phyloP scores from a whole-genome alignment of 1,139 yeast genomes.

The Insectozyma bohioensis region DNA sequence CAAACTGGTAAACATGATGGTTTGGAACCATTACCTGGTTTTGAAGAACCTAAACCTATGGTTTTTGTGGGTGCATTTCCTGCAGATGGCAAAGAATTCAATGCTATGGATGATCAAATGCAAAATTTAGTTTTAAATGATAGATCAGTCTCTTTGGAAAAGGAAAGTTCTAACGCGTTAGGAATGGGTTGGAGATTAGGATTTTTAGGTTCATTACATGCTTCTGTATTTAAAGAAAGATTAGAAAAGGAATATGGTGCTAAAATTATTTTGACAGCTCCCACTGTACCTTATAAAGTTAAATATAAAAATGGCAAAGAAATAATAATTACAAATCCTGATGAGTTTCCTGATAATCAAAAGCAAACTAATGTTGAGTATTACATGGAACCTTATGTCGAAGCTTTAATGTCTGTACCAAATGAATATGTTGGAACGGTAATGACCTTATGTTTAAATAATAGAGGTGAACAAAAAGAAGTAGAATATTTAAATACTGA shows the following conservation, averaged over 20 bases:
- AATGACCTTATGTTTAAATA: slow-evolving; percentile 79
- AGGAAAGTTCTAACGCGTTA: slow-evolving; percentile 90
- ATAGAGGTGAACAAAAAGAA: slow-evolving; percentile 81
- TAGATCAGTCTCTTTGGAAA: slow-evolving; percentile 82
- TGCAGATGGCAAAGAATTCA: slow-evolving; percentile 90
- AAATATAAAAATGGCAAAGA: slow-evolving; percentile 64
- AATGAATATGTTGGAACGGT: slow-evolving; percentile 85
- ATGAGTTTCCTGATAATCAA: slow-evolving; percentile 75
- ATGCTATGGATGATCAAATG: slow-evolving; percentile 84
- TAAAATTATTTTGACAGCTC: slow-evolving; percentile 87
- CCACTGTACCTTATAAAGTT: slow-evolving; percentile 90
- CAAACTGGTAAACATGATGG: slow-evolving; percentile 59
- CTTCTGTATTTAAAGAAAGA: slow-evolving; percentile 90
- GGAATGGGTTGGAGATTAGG: slow-evolving; percentile 99
- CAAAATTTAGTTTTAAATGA: slow-evolving; percentile 87
- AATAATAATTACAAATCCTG: slow-evolving; percentile 78
- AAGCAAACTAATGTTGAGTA: slow-evolving; percentile 49
- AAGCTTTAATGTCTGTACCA: slow-evolving; percentile 89
- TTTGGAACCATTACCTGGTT: slow-evolving; percentile 84
- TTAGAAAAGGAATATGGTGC: slow-evolving; percentile 94
- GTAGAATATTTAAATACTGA: slow-evolving; percentile 77
- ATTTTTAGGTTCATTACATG: slow-evolving; percentile 90
- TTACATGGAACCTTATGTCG: slow-evolving; percentile 86
- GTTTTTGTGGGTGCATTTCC: slow-evolving; percentile 98
- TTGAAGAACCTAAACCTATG: slow-evolving; percentile 97